Conservation (phyloP, 768 basidiomycete species). For the Scleroderma bovista region DNA sequence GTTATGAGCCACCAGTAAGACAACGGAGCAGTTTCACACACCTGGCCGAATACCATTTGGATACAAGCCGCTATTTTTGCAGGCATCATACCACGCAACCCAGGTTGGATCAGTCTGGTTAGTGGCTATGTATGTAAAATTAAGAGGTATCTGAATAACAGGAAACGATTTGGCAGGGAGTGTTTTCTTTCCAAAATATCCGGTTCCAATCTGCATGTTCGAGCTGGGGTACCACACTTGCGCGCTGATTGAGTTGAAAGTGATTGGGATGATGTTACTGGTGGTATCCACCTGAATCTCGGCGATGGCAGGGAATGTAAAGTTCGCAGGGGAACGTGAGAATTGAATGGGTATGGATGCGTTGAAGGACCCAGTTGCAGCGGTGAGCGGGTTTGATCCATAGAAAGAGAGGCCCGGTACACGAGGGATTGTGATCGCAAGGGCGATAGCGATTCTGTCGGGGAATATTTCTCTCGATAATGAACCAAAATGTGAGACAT, state of each 20-base stretch:
- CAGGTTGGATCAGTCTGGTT: conserved; percentile 85
- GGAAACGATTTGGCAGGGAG: conserved; percentile 64
- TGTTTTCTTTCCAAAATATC: conserved; percentile 51
- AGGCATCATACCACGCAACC: conserved; percentile 72
- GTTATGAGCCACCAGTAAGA: conserved; percentile 5
- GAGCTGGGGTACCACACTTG: conserved; percentile 67
- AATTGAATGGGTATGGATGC: conserved; percentile 56
- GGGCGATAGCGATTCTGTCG: conserved; percentile 55
- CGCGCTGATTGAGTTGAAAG: conserved; percentile 63
- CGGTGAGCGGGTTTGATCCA: conserved; percentile 46
- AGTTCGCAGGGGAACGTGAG: conserved; percentile 78
- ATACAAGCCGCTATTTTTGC: conserved; percentile 54
- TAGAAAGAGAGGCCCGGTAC: conserved; percentile 71
- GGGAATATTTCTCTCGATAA: neutral
- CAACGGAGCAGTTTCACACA: conserved; percentile 32
- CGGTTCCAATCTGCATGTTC: conserved; percentile 57
- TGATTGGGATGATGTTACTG: conserved; percentile 71
- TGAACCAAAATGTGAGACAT: neutral
- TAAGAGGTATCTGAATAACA: conserved; percentile 67
- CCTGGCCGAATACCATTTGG: conserved; percentile 50
- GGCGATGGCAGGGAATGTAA: conserved; percentile 77
- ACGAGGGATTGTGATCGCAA: conserved; percentile 80
- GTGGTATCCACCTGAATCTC: conserved; percentile 73
- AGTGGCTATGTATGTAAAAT: conserved; percentile 75
- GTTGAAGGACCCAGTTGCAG: conserved; percentile 56